Conservation (phyloP, 2,329 filamentous ascomycete species). For the Sphaerostilbella broomeana region DNA sequence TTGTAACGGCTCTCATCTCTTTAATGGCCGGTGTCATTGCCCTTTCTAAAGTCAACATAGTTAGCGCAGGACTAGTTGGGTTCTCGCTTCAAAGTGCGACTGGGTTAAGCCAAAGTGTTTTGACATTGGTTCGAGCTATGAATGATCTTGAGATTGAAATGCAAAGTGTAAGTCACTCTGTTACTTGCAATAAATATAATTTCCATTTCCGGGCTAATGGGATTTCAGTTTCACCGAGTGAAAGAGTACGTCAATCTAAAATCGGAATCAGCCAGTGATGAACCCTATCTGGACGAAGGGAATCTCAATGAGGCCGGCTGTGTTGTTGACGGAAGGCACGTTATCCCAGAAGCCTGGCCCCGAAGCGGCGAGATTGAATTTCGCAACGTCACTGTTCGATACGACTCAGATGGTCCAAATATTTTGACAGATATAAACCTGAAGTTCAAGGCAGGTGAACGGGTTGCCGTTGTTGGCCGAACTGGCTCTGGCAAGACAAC, state of each 20-base stretch:
- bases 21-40: conserved; percentile 45
- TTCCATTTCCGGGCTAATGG: conserved; percentile 2
- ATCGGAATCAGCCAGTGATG: conserved; percentile 36
- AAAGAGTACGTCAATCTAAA: conserved; percentile 39
- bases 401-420: conserved; percentile 36
- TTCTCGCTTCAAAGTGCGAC: conserved; percentile 50
- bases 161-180: conserved; percentile 36
- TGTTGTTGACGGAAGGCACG: neutral
- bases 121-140: conserved; percentile 43
- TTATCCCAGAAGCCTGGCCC: conserved; percentile 34
- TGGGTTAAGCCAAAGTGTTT: conserved; percentile 43
- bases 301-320: conserved; percentile 11
- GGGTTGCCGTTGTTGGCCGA: conserved; percentile 70
- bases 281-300: conserved; percentile 27
- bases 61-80: conserved; percentile 45
- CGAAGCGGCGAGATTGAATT: conserved; percentile 40
- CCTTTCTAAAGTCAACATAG: conserved; percentile 35
- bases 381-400: conserved; percentile 41
- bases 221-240: conserved; percentile 37
- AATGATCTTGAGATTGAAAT: conserved; percentile 50
- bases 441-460: conserved; percentile 56
- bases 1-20: conserved; percentile 44
- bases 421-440: conserved; percentile 44
- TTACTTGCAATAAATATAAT: neutral
- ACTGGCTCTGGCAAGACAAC: conserved; percentile 80